phyloP scores from a whole-genome alignment of 306 rosid species.

The Pterocarpus santalinus region DNA sequence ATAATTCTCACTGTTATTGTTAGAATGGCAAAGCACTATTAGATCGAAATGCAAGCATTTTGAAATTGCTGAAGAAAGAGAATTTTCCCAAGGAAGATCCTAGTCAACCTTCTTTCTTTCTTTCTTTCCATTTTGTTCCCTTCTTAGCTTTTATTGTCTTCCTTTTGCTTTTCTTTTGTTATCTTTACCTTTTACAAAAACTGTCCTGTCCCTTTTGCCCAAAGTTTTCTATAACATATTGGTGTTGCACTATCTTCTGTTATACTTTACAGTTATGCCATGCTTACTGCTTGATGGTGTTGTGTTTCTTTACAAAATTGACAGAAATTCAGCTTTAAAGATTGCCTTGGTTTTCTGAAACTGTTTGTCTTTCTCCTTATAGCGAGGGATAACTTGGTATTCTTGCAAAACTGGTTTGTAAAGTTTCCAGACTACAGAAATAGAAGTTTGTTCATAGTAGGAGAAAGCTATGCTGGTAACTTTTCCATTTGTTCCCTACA shows the following conservation, averaged over 20 bases:
- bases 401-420: conserved; percentile 74
- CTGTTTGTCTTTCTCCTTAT: conserved; percentile 45
- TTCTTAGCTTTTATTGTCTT: conserved; percentile 17
- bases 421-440: conserved; percentile 71
- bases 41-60: neutral
- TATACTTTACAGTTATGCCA: conserved; percentile 58
- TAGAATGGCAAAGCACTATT: conserved; percentile 49
- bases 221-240: conserved; percentile 48
- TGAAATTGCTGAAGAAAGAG: neutral
- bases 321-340: conserved; percentile 25
- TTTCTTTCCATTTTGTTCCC: neutral
- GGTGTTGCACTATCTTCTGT: conserved; percentile 34
- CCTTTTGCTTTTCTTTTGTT: conserved; percentile 29
- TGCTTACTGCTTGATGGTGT: conserved; percentile 45
- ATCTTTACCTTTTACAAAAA: conserved; percentile 49
- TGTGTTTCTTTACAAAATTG: conserved; percentile 25
- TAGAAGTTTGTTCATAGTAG: conserved; percentile 68
- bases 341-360: conserved; percentile 48
- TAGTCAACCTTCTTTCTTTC: conserved; percentile 18
- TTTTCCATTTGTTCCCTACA: conserved; percentile 3
- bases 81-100: conserved; percentile 12
- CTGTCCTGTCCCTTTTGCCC: conserved; percentile 39
- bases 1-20: conserved; percentile 35
- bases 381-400: conserved; percentile 74
- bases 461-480: conserved; percentile 85